These are phyloP conservation scores for Tricholoma sp. DNA, from an alignment of 768 basidiomycete species.

Conservation along the genomic window DNA sequence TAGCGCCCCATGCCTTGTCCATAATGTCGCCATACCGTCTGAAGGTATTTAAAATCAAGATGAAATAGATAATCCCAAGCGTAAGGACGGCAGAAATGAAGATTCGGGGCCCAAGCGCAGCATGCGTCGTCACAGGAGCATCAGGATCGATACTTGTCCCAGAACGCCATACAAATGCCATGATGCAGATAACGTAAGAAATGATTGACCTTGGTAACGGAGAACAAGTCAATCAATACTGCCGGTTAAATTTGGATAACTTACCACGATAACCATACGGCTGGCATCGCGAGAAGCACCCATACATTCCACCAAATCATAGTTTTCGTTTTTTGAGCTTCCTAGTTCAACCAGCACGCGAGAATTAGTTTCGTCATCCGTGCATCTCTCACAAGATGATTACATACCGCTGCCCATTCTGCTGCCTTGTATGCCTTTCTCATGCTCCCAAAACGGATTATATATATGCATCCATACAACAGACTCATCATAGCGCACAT, in stretches of 20 bases:
- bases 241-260: background rate
- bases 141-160: slow-evolving; percentile 28
- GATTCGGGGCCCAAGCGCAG: slow-evolving; percentile 34
- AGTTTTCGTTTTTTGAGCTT: slow-evolving; percentile 17
- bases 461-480: slow-evolving; percentile 69
- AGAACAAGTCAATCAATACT: background rate
- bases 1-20: slow-evolving; percentile 28
- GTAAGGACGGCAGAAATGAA: slow-evolving; percentile 40
- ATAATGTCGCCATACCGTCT: slow-evolving; percentile 42
- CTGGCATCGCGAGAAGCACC: slow-evolving; percentile 59
- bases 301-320: slow-evolving; percentile 47
- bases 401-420: slow-evolving; percentile 59
- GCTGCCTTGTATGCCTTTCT: slow-evolving; percentile 64
- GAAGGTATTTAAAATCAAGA: slow-evolving; percentile 48
- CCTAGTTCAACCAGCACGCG: slow-evolving; percentile 4
- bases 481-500: slow-evolving; percentile 66
- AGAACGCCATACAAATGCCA: slow-evolving; percentile 57
- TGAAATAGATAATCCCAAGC: slow-evolving; percentile 49
- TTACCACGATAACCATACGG: slow-evolving; percentile 65
- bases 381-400: slow-evolving; percentile 43
- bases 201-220: slow-evolving; percentile 50
- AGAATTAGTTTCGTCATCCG: background rate
- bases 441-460: slow-evolving; percentile 70
- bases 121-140: slow-evolving; percentile 20
- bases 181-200: slow-evolving; percentile 49